A percentile compares a stretch with the other conserved stretches of the same genome.
Evolutionary conservation across 169 alveolate genomes (phyloP).

Genomic region (Cryptosporidium felis): DNA sequence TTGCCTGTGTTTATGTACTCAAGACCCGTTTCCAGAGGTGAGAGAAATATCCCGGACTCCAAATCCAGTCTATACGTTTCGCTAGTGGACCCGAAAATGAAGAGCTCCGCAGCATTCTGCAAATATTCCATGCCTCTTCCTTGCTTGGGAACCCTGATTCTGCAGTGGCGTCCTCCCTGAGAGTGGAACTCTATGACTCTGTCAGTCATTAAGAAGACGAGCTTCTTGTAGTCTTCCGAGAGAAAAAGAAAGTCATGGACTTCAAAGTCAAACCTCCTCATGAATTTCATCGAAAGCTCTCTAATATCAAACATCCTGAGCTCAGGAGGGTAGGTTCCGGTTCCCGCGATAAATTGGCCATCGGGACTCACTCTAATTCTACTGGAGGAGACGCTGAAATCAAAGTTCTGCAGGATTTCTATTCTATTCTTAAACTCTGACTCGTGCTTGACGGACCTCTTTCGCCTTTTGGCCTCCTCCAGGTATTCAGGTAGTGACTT

Average conservation of each 20-base stretch:
- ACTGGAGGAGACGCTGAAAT: conserved; percentile 83
- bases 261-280: conserved; percentile 91
- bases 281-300: conserved; percentile 88
- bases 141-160: conserved; percentile 89
- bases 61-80: conserved; percentile 86
- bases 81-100: conserved; percentile 85
- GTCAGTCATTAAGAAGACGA: conserved; percentile 88
- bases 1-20: conserved; percentile 67
- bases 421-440: conserved; percentile 83
- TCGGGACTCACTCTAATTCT: conserved; percentile 86
- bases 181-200: conserved; percentile 93
- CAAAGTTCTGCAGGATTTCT: conserved; percentile 88
- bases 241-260: conserved; percentile 86
- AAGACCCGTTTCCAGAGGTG: conserved; percentile 80
- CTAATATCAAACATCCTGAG: conserved; percentile 87
- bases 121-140: conserved; percentile 88
- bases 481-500: conserved; percentile 84
- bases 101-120: conserved; percentile 82
- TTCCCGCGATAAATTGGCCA: conserved; percentile 84
- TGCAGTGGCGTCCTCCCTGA: conserved; percentile 92
- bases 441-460: conserved; percentile 82
- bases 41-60: conserved; percentile 87
- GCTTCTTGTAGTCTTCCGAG: conserved; percentile 88
- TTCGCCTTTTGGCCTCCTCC: conserved; percentile 85
- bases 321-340: conserved; percentile 90